A percentile compares a stretch with the other conserved stretches of the same genome.
Conservation (phyloP, 106 monocot genomes). For the Dendrobium officinale region DNA sequence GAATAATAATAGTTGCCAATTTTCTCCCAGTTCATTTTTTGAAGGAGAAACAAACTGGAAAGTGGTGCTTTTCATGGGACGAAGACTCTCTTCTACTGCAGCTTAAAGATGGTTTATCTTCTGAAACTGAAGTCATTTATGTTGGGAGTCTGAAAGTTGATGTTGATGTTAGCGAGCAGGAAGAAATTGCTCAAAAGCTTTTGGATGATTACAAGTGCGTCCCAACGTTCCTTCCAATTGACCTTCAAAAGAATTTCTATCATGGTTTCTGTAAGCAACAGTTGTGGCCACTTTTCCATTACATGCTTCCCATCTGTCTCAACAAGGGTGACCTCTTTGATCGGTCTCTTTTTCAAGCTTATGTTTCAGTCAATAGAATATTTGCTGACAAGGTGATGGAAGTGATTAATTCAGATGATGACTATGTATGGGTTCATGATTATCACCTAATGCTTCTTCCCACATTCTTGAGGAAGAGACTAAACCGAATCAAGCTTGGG, state of each 20-base stretch:
- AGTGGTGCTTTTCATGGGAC: conserved; percentile 47
- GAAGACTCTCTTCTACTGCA: conserved; percentile 45
- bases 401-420: conserved; percentile 63
- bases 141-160: conserved; percentile 52
- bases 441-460: conserved; percentile 89
- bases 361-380: conserved; percentile 59
- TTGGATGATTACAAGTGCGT: conserved; percentile 62
- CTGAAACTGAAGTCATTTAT: conserved; percentile 37
- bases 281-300: conserved; percentile 88
- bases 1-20: conserved; percentile 40
- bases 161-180: conserved; percentile 47
- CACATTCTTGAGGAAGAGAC: conserved; percentile 52
- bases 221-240: conserved; percentile 52
- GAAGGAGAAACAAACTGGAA: conserved; percentile 10
- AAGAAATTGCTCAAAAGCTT: conserved; percentile 57
- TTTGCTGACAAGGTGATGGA: conserved; percentile 69
- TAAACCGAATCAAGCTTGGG: conserved; percentile 54
- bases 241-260: conserved; percentile 42
- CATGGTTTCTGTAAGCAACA: conserved; percentile 84
- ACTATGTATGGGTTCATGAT: conserved; percentile 88
- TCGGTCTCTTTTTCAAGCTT: conserved; percentile 43
- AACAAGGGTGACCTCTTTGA: conserved; percentile 32
- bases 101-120: conserved; percentile 40
- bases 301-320: conserved; percentile 61
- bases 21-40: conserved; percentile 37